Percentiles rank a stretch among this genome's conserved stretches.
These are phyloP conservation scores for Myrica gale DNA, from an alignment of 306 rosid species.

Conservation along the genomic window DNA sequence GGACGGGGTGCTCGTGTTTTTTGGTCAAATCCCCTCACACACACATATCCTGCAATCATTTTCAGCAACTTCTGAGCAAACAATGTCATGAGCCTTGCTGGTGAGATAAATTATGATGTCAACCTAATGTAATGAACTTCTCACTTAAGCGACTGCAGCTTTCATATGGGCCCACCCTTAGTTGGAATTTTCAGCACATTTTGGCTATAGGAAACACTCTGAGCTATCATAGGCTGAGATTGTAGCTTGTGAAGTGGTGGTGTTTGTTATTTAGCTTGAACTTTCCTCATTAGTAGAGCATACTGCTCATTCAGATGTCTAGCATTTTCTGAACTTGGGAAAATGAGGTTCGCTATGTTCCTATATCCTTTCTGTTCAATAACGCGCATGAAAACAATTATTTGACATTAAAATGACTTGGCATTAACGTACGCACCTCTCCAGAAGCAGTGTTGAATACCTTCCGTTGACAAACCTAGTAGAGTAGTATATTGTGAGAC, in stretches of 20 bases:
- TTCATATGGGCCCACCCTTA: neutral
- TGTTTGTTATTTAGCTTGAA: neutral
- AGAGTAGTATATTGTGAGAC: slow-evolving; percentile 30
- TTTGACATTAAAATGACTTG: neutral
- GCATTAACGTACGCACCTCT: slow-evolving; percentile 56
- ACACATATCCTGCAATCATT: slow-evolving; percentile 68
- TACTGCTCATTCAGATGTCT: neutral
- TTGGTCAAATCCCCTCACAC: slow-evolving; percentile 84
- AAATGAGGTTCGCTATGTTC: neutral
- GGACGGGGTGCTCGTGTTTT: slow-evolving; percentile 73
- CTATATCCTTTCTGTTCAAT: neutral
- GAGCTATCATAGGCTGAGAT: neutral
- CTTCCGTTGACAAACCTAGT: slow-evolving; percentile 76
- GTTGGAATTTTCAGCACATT: neutral
- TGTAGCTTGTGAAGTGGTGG: neutral
- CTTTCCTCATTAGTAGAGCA: neutral
- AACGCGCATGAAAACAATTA: neutral
- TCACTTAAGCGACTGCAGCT: neutral
- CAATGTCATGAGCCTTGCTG: neutral
- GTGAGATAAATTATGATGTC: slow-evolving; percentile 16
- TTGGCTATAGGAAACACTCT: too few species aligned
- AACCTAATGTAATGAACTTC: neutral
- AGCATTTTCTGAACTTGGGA: neutral
- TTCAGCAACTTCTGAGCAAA: slow-evolving; percentile 7
- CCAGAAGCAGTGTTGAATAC: slow-evolving; percentile 89